A percentile compares a stretch with the other conserved stretches of the same genome.
Conservation (phyloP, 2,329 filamentous ascomycete species). For the Apiospora phragmitis region DNA sequence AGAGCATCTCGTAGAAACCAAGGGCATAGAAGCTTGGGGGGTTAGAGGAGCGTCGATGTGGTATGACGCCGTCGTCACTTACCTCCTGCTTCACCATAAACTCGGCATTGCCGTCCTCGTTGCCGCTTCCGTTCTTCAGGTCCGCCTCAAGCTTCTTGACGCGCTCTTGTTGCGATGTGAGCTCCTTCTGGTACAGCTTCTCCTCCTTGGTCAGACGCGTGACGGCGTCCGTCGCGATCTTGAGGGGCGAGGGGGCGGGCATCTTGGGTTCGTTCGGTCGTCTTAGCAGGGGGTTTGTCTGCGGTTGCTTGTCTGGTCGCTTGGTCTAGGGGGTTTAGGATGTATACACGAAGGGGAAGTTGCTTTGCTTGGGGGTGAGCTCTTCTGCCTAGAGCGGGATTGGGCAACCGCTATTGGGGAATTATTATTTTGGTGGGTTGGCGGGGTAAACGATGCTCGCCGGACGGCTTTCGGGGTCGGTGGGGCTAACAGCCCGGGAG, state of each 20-base stretch:
- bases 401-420: conserved; percentile 20
- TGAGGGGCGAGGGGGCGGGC: conserved; percentile 74
- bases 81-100: conserved; percentile 88
- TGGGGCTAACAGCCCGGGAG: neutral
- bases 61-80: conserved; percentile 23
- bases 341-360: neutral
- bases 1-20: neutral
- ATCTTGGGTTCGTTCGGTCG: conserved; percentile 49
- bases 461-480: neutral
- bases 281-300: neutral
- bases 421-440: conserved; percentile 36
- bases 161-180: conserved; percentile 70
- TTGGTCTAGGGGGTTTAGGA: neutral
- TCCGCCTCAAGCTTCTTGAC: conserved; percentile 69
- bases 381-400: conserved; percentile 18
- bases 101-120: conserved; percentile 72
- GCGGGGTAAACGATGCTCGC: conserved; percentile 26
- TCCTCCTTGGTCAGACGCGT: conserved; percentile 90
- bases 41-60: too few species aligned
- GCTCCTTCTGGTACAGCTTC: conserved; percentile 84
- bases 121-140: conserved; percentile 45
- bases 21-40: neutral
- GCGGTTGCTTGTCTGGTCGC: neutral
- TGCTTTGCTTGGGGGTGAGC: neutral
- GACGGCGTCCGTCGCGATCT: conserved; percentile 78